phyloP scores from a whole-genome alignment of 208 protist genomes.

The Leishmania braziliensis region DNA sequence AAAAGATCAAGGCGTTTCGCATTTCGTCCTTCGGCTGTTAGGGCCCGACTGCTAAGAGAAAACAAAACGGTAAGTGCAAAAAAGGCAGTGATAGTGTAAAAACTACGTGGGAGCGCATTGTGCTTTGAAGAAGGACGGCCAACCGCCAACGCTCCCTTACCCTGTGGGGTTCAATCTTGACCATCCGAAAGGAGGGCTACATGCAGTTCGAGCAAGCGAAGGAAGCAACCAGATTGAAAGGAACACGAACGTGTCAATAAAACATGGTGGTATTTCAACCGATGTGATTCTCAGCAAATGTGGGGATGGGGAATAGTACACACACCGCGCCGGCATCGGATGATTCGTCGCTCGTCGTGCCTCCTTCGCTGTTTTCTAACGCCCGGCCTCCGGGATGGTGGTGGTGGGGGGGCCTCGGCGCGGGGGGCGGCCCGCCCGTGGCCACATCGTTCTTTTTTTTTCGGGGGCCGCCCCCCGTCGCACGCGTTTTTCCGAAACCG shows the following conservation, averaged over 20 bases:
- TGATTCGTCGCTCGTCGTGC: too few species aligned
- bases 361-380: too few species aligned
- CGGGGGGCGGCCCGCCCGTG: too few species aligned
- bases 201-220: background rate
- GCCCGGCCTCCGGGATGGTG: too few species aligned
- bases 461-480: too few species aligned
- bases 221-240: background rate
- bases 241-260: background rate
- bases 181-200: background rate
- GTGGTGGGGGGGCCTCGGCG: too few species aligned
- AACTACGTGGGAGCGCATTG: background rate
- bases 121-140: background rate
- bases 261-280: background rate
- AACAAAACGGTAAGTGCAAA: background rate
- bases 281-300: too few species aligned
- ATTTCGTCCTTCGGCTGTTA: conserved; percentile 1
- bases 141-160: background rate
- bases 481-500: too few species aligned
- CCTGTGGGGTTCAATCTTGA: background rate
- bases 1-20: conserved; percentile 72
- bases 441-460: too few species aligned
- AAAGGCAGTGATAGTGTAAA: background rate
- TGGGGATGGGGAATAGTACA: too few species aligned
- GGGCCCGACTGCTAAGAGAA: background rate
- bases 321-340: too few species aligned